Conservation (phyloP, 2,329 filamentous ascomycete species). For the Colletotrichum echinochloae region DNA sequence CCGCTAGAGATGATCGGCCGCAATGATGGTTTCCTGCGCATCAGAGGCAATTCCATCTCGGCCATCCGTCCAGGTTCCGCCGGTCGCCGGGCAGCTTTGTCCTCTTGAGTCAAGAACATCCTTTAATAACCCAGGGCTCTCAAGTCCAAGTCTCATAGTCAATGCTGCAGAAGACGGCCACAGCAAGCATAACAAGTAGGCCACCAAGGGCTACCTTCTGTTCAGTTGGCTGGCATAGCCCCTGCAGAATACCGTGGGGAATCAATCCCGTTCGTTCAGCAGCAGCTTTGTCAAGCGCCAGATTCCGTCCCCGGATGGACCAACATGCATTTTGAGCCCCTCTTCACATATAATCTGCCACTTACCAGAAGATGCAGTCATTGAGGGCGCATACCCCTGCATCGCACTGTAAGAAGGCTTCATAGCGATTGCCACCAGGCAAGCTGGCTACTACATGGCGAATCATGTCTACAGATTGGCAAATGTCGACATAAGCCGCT, state of each 20-base stretch:
- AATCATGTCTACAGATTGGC: slow-evolving; percentile 22
- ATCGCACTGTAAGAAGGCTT: slow-evolving; percentile 53
- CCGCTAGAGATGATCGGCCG: slow-evolving; percentile 23
- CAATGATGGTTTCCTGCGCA: slow-evolving; percentile 46
- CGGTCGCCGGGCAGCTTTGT: slow-evolving; percentile 41
- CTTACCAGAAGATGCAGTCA: slow-evolving; percentile 20
- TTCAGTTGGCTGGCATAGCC: slow-evolving; percentile 21
- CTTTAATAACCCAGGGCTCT: slow-evolving; percentile 42
- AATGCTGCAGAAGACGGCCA: background rate
- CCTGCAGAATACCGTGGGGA: slow-evolving; percentile 37
- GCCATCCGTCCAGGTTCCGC: slow-evolving; percentile 15
- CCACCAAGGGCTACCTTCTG: background rate
- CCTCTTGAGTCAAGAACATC: slow-evolving; percentile 43
- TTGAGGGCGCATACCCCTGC: slow-evolving; percentile 51
- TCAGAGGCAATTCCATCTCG: slow-evolving; percentile 48
- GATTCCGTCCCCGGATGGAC: background rate
- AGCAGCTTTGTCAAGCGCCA: background rate
- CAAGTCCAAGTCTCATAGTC: slow-evolving; percentile 24
- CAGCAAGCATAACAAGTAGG: background rate
- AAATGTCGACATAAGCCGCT: slow-evolving; percentile 17
- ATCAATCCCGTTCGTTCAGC: slow-evolving; percentile 24
- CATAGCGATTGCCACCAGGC: slow-evolving; percentile 47
- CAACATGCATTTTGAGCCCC: background rate
- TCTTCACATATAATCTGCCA: slow-evolving; percentile 38
- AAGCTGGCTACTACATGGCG: slow-evolving; percentile 42